Base-by-base conservation (phyloP, 2,329 filamentous ascomycete genomes). In the Epichloe bromicola region DNA sequence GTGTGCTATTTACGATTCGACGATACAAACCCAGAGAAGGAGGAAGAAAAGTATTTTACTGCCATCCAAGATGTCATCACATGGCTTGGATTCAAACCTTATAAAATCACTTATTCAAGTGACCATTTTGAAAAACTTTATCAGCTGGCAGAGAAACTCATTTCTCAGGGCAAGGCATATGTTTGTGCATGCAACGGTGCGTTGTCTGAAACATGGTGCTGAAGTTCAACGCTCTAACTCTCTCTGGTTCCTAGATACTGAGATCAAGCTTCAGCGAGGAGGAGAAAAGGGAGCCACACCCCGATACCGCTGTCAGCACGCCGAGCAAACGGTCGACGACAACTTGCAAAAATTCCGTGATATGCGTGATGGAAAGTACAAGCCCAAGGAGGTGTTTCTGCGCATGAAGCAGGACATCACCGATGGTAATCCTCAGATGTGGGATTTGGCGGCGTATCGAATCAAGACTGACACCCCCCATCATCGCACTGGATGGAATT, bases 1-100 rank as follows among this genome's bases (percentile, higher is more conserved):
- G 60, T 57, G 17, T 53, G 48, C 52, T 51, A 53, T 48, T 36
- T 54, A 49, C 53, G 91, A 60, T 95, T 87, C 66, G 93, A 97
- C 65, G 93, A 97, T 61, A 97, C 93, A 14, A 97, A 97, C 65
- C 93, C 93, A 1, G 88, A 90, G 57, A 87, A 86, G 46, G 93
- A 97, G 66, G 86, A 96, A 65, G 87, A 95, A 67, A 77, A 84
- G 53, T 97, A 90, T 68, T 94, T 94, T 63, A 79, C 77, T 11
- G 85, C 88, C n/a, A 97, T 97, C 58, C 74, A 88, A 60, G 88
- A 96, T 55, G 88, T 91, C 64, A 78, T 96, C 48, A 70, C 75
- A 58, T 97, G 93, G 93, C 74, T 96, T 6, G 86, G 83, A 30
- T 65, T 65, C 42, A 57, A 60, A n/a, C 62, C 63, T 0, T 59